Base-by-base conservation (phyloP, 2,329 filamentous ascomycete genomes). In the Stagonosporopsis chrysanthemi region DNA sequence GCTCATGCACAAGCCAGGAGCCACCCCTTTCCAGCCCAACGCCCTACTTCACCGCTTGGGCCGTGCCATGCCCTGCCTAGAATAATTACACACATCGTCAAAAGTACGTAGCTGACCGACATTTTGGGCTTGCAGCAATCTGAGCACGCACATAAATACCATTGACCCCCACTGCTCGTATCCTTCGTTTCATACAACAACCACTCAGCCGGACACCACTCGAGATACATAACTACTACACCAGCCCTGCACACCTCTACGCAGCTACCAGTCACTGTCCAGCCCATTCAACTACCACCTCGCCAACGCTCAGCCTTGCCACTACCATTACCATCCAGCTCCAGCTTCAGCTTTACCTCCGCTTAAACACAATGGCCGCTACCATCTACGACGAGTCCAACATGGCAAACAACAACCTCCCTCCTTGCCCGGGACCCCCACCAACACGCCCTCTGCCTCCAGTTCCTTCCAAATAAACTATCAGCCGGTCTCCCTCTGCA, bases 371-470 rank as follows among this genome's bases (percentile, higher is more conserved):
- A 74, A 73, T 74, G 71, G 70, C 70, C 60, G 69, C 70, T 47
- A 64, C 68, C 62, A 63, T 67, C 62, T 72, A 75, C 73, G 71
- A 80, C 66, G 73, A 75, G 62, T 67, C 67, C 62, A 69, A 64
- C 64, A 76, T 76, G 74, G 62, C 71, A 55, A 67, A 70, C 45
- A 69, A 78, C 56, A 80, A 77, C 69, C 77, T 80, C 41, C 79
- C 79, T 58, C 79, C 79, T 29, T 80, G 78, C 74, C 79, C 79
- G 38, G 79, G 79, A 52, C 79, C 79, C 61, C 79, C 79, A 68
- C 79, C 79, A 62, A 80, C 77, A 52, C 74, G 79, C 54, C 79
- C 79, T 66, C 72, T 81, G 43, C 79, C 79, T 64, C 79, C 79
- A 31, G 73, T 80, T 36, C 79, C 79, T 24, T 75, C 72, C 52